These are phyloP conservation scores for Arxiozyma heterogenica DNA, from an alignment of 1,139 yeast genomes.

Conservation along the genomic window DNA sequence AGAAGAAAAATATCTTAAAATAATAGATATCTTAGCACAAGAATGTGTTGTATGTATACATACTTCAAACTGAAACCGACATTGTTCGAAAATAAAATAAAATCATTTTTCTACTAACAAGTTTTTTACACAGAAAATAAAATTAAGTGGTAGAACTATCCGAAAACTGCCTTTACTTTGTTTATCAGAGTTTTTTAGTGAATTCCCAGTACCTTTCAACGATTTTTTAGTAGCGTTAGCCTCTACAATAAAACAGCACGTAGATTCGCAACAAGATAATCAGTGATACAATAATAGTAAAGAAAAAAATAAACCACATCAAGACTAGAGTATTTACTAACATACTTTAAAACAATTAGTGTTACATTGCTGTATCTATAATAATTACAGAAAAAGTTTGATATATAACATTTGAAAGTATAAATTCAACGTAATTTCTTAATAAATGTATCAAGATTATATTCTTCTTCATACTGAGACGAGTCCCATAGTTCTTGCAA, in stretches of 20 bases:
- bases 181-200: conserved; percentile 22
- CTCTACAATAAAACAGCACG: conserved; percentile 8
- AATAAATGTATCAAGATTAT: conserved; percentile 85
- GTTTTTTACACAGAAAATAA: conserved; percentile 2
- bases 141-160: conserved; percentile 26
- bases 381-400: background rate
- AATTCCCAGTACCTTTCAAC: conserved; percentile 20
- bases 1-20: conserved; percentile 9
- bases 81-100: background rate
- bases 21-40: conserved; percentile 14
- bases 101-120: conserved; percentile 14
- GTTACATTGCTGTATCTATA: conserved; percentile 4
- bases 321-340: background rate
- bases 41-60: conserved; percentile 23
- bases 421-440: conserved; percentile 46
- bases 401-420: background rate
- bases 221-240: conserved; percentile 23
- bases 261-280: background rate
- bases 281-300: background rate
- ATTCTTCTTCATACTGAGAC: conserved; percentile 91
- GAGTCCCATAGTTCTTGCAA: conserved; percentile 96
- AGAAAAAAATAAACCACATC: background rate
- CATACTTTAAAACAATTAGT: background rate
- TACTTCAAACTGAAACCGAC: background rate
- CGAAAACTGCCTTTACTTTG: conserved; percentile 25